Percentiles rank a stretch among this genome's conserved stretches.
Conservation (phyloP, 2,329 filamentous ascomycete genomes). For the Aspergillus sp. region DNA sequence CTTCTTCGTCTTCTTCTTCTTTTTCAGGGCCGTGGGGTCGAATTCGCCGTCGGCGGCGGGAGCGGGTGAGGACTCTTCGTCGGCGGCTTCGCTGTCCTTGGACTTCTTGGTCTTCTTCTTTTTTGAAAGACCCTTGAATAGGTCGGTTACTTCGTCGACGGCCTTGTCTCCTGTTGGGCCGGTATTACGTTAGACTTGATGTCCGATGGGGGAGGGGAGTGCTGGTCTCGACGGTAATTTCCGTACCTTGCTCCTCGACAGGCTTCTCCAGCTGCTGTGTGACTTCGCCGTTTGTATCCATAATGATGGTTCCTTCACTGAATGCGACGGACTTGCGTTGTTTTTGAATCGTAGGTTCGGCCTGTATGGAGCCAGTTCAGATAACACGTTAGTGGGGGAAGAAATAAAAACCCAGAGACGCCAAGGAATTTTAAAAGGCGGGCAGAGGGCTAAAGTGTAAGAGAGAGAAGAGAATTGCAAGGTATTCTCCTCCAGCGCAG, state of each 20-base stretch:
- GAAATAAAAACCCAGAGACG: conserved; percentile 6
- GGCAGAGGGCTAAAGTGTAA: neutral
- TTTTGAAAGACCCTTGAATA: conserved; percentile 70
- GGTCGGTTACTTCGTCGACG: conserved; percentile 65
- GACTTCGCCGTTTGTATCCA: conserved; percentile 85
- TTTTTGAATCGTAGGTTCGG: conserved; percentile 58
- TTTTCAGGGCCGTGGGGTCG: conserved; percentile 69
- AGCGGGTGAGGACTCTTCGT: conserved; percentile 51
- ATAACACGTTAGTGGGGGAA: conserved; percentile 29
- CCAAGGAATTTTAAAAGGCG: neutral
- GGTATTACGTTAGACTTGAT: conserved; percentile 9
- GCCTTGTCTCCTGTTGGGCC: conserved; percentile 51
- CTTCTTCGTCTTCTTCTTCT: conserved; percentile 71
- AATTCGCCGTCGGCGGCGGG: conserved; percentile 60
- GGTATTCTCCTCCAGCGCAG: neutral
- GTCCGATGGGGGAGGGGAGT: neutral
- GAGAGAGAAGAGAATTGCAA: neutral
- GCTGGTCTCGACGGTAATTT: neutral
- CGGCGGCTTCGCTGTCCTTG: conserved; percentile 54
- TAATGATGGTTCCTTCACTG: conserved; percentile 80
- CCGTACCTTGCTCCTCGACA: conserved; percentile 41
- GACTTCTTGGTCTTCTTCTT: conserved; percentile 68
- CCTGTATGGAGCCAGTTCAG: conserved; percentile 34
- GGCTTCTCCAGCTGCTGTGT: conserved; percentile 74
- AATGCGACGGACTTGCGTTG: conserved; percentile 93